These are phyloP conservation scores for Truncatella angustata DNA, from an alignment of 2,329 filamentous ascomycete species.

Conservation along the genomic window DNA sequence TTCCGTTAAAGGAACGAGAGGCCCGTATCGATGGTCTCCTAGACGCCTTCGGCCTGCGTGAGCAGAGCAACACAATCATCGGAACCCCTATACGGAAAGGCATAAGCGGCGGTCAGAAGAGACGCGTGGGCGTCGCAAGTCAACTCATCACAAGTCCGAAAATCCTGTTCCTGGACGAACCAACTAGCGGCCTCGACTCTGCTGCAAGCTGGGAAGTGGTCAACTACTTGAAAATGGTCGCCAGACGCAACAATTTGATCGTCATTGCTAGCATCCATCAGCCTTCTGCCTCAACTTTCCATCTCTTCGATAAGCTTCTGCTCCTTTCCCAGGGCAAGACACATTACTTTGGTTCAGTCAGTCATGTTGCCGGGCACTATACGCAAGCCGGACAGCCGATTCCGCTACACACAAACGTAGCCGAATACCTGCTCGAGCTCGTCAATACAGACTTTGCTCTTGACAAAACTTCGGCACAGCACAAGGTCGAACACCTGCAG, in stretches of 20 bases:
- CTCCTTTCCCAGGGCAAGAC: conserved; percentile 69
- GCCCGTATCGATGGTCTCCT: conserved; percentile 66
- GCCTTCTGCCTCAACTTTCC: conserved; percentile 75
- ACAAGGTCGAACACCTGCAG: conserved; percentile 53
- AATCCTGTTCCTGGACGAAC: conserved; percentile 80
- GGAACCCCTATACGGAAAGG: conserved; percentile 83
- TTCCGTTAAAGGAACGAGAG: conserved; percentile 53
- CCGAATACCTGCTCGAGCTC: conserved; percentile 76
- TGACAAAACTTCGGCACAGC: conserved; percentile 43
- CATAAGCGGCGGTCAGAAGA: conserved; percentile 82
- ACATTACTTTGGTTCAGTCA: conserved; percentile 69
- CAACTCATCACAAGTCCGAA: conserved; percentile 79
- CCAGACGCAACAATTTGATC: conserved; percentile 66
- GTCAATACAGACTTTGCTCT: conserved; percentile 73
- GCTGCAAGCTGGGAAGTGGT: conserved; percentile 75
- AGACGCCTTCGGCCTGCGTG: conserved; percentile 68
- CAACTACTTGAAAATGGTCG: conserved; percentile 66
- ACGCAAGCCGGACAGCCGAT: conserved; percentile 57
- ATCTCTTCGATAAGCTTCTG: conserved; percentile 76
- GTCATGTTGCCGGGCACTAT: conserved; percentile 62
- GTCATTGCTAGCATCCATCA: conserved; percentile 84
- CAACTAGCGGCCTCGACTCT: conserved; percentile 80
- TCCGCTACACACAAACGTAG: conserved; percentile 72
- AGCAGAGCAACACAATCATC: conserved; percentile 69
- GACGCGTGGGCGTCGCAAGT: conserved; percentile 74